These are phyloP conservation scores for Dendrothele bispora DNA, from an alignment of 768 basidiomycete genomes.

Conservation along the genomic window DNA sequence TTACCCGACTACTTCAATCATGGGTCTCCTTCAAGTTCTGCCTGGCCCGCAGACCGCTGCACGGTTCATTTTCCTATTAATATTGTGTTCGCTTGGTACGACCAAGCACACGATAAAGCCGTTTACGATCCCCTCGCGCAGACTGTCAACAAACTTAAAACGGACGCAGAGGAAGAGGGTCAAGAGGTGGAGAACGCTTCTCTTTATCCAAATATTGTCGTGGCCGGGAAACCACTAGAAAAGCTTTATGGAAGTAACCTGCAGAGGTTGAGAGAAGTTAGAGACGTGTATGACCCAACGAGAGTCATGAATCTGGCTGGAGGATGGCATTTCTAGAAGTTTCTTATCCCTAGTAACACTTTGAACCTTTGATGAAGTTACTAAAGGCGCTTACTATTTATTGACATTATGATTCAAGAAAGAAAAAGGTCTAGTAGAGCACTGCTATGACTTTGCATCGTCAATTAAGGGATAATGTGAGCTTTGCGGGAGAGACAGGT, in stretches of 20 bases:
- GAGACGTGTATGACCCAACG: constrained; percentile 48
- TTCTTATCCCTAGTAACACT: too few species aligned
- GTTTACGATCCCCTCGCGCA: not conserved
- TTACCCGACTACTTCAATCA: not conserved
- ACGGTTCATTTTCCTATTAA: not conserved
- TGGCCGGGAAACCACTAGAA: constrained; percentile 47
- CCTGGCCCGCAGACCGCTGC: not conserved
- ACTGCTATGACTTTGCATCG: too few species aligned
- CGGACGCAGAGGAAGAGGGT: not conserved
- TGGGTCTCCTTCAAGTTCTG: not conserved
- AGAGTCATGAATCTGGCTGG: constrained; percentile 68
- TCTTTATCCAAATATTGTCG: constrained; percentile 29
- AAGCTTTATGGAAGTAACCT: constrained; percentile 54
- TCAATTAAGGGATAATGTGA: too few species aligned
- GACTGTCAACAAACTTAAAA: not conserved
- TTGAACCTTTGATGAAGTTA: too few species aligned
- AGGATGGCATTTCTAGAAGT: constrained; percentile 38
- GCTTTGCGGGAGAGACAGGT: too few species aligned
- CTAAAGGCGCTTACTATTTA: too few species aligned
- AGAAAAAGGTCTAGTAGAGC: too few species aligned
- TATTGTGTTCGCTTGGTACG: not conserved
- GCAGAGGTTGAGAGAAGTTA: constrained; percentile 37
- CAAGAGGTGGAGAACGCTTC: constrained; percentile 18
- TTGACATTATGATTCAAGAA: too few species aligned
- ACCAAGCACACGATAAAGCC: not conserved